These are phyloP conservation scores for Alternaria incomplexa DNA, from an alignment of 2,329 filamentous ascomycete genomes.

Conservation along the genomic window DNA sequence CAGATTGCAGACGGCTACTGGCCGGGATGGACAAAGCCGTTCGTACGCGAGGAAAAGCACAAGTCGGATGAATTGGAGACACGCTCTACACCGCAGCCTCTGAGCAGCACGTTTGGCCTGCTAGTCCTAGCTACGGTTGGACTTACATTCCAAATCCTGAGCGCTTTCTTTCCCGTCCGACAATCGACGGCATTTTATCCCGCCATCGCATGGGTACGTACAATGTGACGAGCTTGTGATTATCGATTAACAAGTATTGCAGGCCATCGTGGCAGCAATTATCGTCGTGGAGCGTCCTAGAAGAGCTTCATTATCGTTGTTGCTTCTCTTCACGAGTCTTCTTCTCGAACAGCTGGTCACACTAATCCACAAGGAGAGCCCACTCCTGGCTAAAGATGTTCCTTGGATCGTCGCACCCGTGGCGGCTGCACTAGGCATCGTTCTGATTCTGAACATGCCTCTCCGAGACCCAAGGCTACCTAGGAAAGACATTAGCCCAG, in stretches of 20 bases:
- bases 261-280: constrained; percentile 47
- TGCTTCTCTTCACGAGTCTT: constrained; percentile 46
- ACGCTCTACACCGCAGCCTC: constrained; percentile 36
- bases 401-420: constrained; percentile 44
- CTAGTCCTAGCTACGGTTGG: constrained; percentile 34
- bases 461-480: constrained; percentile 66
- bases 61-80: constrained; percentile 38
- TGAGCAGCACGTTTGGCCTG: constrained; percentile 31
- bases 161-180: constrained; percentile 26
- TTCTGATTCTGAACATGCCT: constrained; percentile 70
- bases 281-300: constrained; percentile 50
- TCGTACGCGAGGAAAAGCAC: constrained; percentile 50
- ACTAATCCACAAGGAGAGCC: constrained; percentile 27
- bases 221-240: neutral
- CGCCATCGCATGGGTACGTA: constrained; percentile 43
- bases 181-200: constrained; percentile 33
- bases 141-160: constrained; percentile 32
- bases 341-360: constrained; percentile 45
- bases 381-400: constrained; percentile 40
- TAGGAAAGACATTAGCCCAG: constrained; percentile 63
- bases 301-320: constrained; percentile 49
- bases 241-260: constrained; percentile 17
- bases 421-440: constrained; percentile 56
- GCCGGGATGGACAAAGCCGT: constrained; percentile 60
- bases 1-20: constrained; percentile 41